Evolutionary conservation across 176 grass and related monocot species (phyloP), one percentile per base, ranked within the genome.

Genomic region (Rhynchospora tenuis): DNA sequence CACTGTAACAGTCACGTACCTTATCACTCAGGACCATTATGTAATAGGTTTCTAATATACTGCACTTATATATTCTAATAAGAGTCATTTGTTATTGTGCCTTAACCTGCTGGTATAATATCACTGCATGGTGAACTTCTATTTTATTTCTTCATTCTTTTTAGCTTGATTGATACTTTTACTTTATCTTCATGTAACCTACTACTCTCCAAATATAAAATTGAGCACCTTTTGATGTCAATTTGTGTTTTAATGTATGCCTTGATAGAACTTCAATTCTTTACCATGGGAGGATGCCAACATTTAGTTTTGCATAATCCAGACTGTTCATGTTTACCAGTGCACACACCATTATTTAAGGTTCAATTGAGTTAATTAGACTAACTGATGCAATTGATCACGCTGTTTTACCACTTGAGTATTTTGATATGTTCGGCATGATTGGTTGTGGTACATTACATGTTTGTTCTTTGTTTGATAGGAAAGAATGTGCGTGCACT

Each of bases 401-500:
- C 38, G 42, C 20, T 17, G 44, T n/a, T 2, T 7, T 44, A 45
- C 31, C 29, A 44, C 66, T n/a, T 0, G 9, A 44, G 38, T 70
- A 70, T 44, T 67, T 20, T 70, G 29, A 16, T 45, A 70, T 45
- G 29, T 70, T 44, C 38, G 66, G 8, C 38, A 9, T 23, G 48
- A 19, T 52, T 7, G 7, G 9, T 77, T 54, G 51, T 54, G 48
- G 73, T 52, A 55, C 48, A 52, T 77, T 55, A 77, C 23, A 19
- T 84, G 26, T 13, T 61, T 38, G 38, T 59, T 70, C 28, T 56
- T 84, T 90, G 17, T 83, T 84, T 83, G 22, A 71, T 89, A 96
- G 93, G 89, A 89, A 96, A 91, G 89, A 91, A 86, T 98, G 92
- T 81, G 84, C 50, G 9, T 98, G 95, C 86, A 94, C 87, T 11